These are phyloP conservation scores for Pseudocercospora cruenta DNA, from an alignment of 2,329 filamentous ascomycete genomes.

Conservation along the genomic window DNA sequence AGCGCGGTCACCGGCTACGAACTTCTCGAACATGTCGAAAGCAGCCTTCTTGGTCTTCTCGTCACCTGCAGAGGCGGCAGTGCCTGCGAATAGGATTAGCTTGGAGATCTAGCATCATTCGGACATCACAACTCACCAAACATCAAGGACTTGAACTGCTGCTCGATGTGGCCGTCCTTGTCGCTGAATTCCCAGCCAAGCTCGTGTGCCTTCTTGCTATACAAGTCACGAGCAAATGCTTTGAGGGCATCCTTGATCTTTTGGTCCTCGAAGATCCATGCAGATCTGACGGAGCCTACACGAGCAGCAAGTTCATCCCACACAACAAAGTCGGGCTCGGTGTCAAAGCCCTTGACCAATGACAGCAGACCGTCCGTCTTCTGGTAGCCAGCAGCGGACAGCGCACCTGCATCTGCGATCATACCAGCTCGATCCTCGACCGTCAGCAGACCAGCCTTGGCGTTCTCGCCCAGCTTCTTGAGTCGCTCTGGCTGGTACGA, in stretches of 20 bases:
- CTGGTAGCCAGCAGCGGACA: constrained; percentile 88
- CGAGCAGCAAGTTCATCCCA: constrained; percentile 90
- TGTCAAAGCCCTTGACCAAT: constrained; percentile 79
- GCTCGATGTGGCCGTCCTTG: constrained; percentile 82
- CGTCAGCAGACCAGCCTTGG: constrained; percentile 75
- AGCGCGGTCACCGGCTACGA: constrained; percentile 73
- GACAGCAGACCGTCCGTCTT: constrained; percentile 88
- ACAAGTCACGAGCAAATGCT: constrained; percentile 78
- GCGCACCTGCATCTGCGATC: constrained; percentile 82
- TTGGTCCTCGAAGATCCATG: constrained; percentile 87
- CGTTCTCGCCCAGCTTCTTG: constrained; percentile 83
- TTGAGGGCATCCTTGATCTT: constrained; percentile 75
- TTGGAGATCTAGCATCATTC: background rate
- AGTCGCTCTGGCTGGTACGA: constrained; percentile 83
- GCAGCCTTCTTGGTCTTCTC: constrained; percentile 76
- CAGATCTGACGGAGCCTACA: constrained; percentile 74
- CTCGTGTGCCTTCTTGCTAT: constrained; percentile 78
- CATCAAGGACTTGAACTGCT: constrained; percentile 91
- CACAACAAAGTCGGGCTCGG: constrained; percentile 85
- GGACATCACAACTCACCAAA: constrained; percentile 63
- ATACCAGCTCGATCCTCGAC: constrained; percentile 94
- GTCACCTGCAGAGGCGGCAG: constrained; percentile 78
- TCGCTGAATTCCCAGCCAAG: constrained; percentile 87
- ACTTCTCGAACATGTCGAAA: constrained; percentile 88
- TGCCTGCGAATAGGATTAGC: background rate